Conservation (phyloP, 1,139 yeast species). For the Hanseniaspora sp. region DNA sequence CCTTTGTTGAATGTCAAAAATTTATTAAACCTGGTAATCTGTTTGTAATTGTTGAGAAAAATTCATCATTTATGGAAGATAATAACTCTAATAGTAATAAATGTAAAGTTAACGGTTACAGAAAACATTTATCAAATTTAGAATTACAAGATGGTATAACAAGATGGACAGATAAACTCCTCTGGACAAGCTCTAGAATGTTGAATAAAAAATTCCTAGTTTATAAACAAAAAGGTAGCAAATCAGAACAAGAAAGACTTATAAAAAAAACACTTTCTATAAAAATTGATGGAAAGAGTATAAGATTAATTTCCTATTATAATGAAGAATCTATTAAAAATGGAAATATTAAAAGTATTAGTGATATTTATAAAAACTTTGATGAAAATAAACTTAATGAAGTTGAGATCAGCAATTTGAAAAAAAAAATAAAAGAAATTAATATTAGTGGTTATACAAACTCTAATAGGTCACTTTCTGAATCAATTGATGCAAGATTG, state of each 20-base stretch:
- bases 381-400: neutral
- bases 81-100: neutral
- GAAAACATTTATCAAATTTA: conserved; percentile 5
- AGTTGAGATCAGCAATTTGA: neutral
- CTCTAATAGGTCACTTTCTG: neutral
- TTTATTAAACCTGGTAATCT: conserved; percentile 8
- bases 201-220: conserved; percentile 14
- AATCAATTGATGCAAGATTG: neutral
- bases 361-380: neutral
- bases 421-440: neutral
- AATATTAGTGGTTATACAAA: conserved; percentile 14
- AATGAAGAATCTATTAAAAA: neutral
- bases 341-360: neutral
- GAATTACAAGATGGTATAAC: conserved; percentile 12
- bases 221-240: conserved; percentile 12
- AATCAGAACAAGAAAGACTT: neutral
- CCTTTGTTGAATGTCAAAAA: neutral
- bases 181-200: conserved; percentile 16
- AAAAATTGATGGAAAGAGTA: conserved; percentile 11
- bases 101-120: neutral
- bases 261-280: conserved; percentile 15
- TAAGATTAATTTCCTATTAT: conserved; percentile 15
- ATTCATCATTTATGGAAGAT: neutral
- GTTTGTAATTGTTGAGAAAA: conserved; percentile 12
- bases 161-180: conserved; percentile 16